Conservation (phyloP, 2,329 filamentous ascomycete species). For the Fusarium sp. region DNA sequence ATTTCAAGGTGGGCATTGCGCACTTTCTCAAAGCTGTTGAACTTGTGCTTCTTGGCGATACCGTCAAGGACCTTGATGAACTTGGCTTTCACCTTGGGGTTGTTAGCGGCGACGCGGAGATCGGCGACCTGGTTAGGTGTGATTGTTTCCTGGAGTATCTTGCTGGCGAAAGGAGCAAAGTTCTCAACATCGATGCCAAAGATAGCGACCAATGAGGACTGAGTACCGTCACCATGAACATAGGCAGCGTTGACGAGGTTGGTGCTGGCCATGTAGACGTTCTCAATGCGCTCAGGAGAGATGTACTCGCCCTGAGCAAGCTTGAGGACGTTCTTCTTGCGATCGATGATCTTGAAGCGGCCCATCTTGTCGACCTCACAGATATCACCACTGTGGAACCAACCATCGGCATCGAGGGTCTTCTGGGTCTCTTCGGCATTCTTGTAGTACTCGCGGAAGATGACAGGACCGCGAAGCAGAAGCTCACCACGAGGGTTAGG, state of each 20-base stretch:
- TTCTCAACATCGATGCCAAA: slow-evolving; percentile 88
- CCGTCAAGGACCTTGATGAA: slow-evolving; percentile 83
- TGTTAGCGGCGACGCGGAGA: slow-evolving; percentile 73
- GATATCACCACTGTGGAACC: slow-evolving; percentile 98
- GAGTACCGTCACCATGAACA: slow-evolving; percentile 88
- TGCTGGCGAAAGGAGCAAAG: slow-evolving; percentile 85
- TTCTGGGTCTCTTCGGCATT: slow-evolving; percentile 89
- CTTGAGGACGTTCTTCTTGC: slow-evolving; percentile 99
- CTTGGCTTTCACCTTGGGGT: slow-evolving; percentile 78
- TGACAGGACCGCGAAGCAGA: slow-evolving; percentile 80
- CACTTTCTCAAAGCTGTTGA: slow-evolving; percentile 91
- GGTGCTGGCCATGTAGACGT: slow-evolving; percentile 87
- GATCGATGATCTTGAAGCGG: slow-evolving; percentile 93
- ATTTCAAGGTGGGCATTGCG: slow-evolving; percentile 79
- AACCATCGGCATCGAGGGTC: slow-evolving; percentile 86
- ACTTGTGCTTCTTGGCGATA: slow-evolving; percentile 85
- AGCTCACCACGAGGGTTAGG: slow-evolving; percentile 92
- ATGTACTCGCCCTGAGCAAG: slow-evolving; percentile 98
- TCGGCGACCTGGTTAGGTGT: slow-evolving; percentile 72
- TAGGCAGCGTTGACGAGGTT: slow-evolving; percentile 84
- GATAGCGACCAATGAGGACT: slow-evolving; percentile 85
- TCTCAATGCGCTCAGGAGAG: slow-evolving; percentile 96
- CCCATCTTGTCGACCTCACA: slow-evolving; percentile 86
- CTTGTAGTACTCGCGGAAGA: slow-evolving; percentile 91
- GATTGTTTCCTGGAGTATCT: slow-evolving; percentile 78